phyloP scores from a whole-genome alignment of 2,329 filamentous ascomycete species.

The Fusarium domesticum region DNA sequence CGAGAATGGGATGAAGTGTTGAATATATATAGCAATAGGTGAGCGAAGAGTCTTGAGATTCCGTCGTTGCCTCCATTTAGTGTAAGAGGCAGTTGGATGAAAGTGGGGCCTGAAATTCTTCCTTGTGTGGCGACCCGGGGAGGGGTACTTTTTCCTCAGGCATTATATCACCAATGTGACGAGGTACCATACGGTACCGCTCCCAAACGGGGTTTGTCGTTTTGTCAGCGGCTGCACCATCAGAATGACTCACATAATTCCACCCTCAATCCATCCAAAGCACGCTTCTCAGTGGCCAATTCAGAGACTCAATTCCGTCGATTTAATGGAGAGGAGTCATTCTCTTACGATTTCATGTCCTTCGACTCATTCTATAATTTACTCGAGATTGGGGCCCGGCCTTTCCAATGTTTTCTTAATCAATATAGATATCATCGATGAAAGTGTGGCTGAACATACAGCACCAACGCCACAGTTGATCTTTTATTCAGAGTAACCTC shows the following conservation, averaged over 20 bases:
- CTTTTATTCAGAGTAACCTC: too few relatives aligned
- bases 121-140: too few relatives aligned
- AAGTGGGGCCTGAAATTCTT: background rate
- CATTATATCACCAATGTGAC: too few relatives aligned
- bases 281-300: background rate
- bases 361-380: too few relatives aligned
- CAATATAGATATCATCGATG: too few relatives aligned
- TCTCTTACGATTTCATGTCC: background rate
- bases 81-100: background rate
- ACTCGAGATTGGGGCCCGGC: too few relatives aligned
- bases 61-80: background rate
- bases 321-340: background rate
- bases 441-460: too few relatives aligned
- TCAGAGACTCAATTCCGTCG: background rate
- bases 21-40: background rate
- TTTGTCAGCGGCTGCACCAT: background rate
- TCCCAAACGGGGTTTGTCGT: too few relatives aligned
- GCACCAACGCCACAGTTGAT: too few relatives aligned
- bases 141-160: too few relatives aligned
- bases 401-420: too few relatives aligned
- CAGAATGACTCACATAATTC: background rate
- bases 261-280: background rate
- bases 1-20: background rate
- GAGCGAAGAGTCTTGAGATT: background rate
- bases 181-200: too few relatives aligned